A percentile compares a stretch with the other conserved stretches of the same genome.
Conservation (phyloP, 2,329 filamentous ascomycete species). For the Exophiala lecanii-corni region DNA sequence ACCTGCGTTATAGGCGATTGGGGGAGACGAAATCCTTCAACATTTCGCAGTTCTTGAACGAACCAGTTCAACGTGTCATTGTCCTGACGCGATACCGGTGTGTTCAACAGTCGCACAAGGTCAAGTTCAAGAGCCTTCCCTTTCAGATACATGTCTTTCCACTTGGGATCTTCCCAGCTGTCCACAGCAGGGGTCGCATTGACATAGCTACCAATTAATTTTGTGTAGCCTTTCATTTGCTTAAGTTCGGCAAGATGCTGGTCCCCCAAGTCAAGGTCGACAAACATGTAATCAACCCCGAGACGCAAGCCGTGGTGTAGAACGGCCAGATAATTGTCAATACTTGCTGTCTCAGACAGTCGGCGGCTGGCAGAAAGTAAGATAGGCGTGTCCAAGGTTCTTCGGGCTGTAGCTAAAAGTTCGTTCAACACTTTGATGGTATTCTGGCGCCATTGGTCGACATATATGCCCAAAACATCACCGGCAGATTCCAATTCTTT, state of each 20-base stretch:
- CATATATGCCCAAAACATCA: constrained; percentile 57
- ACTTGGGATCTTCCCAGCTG: constrained; percentile 16
- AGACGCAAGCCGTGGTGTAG: constrained; percentile 37
- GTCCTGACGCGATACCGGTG: constrained; percentile 34
- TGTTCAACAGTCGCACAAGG: constrained; percentile 36
- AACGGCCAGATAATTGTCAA: constrained; percentile 33
- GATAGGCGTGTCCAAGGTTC: constrained; percentile 53
- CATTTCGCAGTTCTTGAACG: constrained; percentile 32
- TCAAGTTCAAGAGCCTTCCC: constrained; percentile 37
- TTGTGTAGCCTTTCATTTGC: constrained; percentile 34
- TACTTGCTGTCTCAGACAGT: constrained; percentile 1
- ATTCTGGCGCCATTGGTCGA: constrained; percentile 54
- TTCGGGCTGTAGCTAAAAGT: constrained; percentile 54
- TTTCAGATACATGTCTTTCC: constrained; percentile 27
- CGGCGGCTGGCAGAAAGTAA: constrained; percentile 12
- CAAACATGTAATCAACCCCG: constrained; percentile 38
- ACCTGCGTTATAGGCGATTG: constrained; percentile 40
- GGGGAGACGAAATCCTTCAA: constrained; percentile 30
- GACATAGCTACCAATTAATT: constrained; percentile 37
- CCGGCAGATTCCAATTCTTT: constrained; percentile 53
- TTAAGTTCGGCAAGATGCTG: constrained; percentile 28
- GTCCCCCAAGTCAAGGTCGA: constrained; percentile 34
- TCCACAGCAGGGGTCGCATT: constrained; percentile 1
- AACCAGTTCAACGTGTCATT: constrained; percentile 36
- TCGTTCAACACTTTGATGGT: constrained; percentile 49